Evolutionary conservation across 192 early-diverging fungal species (phyloP).

Genomic region (Entomortierella lignicola): DNA sequence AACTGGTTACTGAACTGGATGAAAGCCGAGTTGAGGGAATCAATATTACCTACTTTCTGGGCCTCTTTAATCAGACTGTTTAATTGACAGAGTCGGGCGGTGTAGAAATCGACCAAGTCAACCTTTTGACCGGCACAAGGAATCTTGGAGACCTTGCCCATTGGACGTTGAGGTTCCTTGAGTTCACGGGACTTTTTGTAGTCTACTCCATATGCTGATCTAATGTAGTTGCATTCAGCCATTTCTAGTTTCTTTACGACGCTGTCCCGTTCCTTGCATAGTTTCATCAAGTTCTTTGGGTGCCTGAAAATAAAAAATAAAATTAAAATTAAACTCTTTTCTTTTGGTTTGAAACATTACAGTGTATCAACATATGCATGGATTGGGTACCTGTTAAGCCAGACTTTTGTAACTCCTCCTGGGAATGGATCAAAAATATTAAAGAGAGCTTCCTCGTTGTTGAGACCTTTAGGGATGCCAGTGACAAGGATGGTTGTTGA

Average conservation of each 20-base stretch:
- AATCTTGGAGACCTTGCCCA: conserved; percentile 59
- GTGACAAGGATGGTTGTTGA: conserved; percentile 77
- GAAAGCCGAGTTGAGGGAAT: conserved; percentile 76
- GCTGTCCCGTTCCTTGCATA: conserved; percentile 62
- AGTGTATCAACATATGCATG: too few relatives aligned
- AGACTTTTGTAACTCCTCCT: conserved; percentile 73
- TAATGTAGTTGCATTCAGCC: conserved; percentile 60
- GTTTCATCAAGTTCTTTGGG: conserved; percentile 58
- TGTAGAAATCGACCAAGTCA: conserved; percentile 67
- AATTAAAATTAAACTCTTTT: too few relatives aligned
- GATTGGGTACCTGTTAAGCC: conserved; percentile 65
- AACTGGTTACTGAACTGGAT: conserved; percentile 82
- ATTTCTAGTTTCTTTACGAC: conserved; percentile 63
- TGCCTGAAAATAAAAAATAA: conserved; percentile 43
- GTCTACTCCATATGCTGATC: conserved; percentile 34
- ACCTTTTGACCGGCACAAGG: conserved; percentile 70
- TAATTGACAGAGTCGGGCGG: conserved; percentile 51
- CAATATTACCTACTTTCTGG: conserved; percentile 34
- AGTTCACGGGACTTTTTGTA: conserved; percentile 11
- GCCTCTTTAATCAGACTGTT: conserved; percentile 60
- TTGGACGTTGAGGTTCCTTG: conserved; percentile 60
- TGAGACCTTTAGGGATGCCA: conserved; percentile 74
- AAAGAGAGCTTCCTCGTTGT: conserved; percentile 58
- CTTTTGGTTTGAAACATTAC: too few relatives aligned
- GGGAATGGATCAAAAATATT: conserved; percentile 72